Conservation (phyloP, 768 basidiomycete species). For the Boletellus ananiceps region DNA sequence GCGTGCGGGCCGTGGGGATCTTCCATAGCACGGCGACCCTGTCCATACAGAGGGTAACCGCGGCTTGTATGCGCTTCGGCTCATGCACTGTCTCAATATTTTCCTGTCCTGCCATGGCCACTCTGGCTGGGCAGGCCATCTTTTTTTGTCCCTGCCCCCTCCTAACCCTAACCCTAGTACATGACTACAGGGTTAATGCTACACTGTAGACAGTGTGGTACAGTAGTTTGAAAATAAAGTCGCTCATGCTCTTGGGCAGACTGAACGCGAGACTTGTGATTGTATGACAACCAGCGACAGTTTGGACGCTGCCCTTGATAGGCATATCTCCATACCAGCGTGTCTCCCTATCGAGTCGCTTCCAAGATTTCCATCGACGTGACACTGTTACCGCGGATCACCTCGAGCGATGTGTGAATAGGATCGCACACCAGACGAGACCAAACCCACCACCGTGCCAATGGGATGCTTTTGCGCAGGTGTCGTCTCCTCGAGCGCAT, state of each 20-base stretch:
- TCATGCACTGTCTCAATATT: conserved; percentile 80
- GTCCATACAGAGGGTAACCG: conserved; percentile 42
- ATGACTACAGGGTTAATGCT: background rate
- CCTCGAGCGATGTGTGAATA: conserved; percentile 43
- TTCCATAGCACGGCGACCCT: conserved; percentile 55
- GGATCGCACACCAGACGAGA: conserved; percentile 1
- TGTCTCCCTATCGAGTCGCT: conserved; percentile 39
- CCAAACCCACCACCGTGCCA: conserved; percentile 78
- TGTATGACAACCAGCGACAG: no score
- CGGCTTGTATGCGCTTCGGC: conserved; percentile 57
- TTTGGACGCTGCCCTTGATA: no score
- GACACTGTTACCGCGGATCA: conserved; percentile 95
- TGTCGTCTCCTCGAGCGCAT: conserved; percentile 86
- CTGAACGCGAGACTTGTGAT: no score
- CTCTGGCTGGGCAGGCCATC: conserved; percentile 38
- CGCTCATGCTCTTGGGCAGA: no score
- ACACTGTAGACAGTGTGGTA: no score
- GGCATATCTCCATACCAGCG: background rate
- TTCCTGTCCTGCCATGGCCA: conserved; percentile 64
- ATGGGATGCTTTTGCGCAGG: conserved; percentile 87
- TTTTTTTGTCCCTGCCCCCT: conserved; percentile 2
- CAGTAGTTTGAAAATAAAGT: no score
- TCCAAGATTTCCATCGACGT: conserved; percentile 92
- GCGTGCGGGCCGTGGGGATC: conserved; percentile 51
- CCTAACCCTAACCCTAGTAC: conserved; percentile 32